Percentiles rank a stretch among this genome's conserved stretches.
These are phyloP conservation scores for sorghum (Sorghum bicolor) DNA, from an alignment of 176 grass and related monocot species.

Conservation along the genomic window DNA sequence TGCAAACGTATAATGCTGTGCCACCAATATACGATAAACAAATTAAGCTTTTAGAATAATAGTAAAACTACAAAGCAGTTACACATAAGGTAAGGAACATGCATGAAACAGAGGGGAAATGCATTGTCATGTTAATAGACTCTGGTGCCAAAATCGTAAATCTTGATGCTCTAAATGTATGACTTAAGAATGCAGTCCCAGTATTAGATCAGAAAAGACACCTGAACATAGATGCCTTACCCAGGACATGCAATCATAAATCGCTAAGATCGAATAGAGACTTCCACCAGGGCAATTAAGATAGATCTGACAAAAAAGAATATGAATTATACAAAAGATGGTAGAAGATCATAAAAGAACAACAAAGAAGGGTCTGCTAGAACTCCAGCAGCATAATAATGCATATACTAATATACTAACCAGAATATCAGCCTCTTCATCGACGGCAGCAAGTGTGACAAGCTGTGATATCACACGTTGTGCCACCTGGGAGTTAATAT, in stretches of 20 bases:
- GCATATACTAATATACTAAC: conserved; percentile 51
- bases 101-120: conserved; percentile 8
- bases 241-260: conserved; percentile 98
- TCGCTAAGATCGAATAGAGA: conserved; percentile 83
- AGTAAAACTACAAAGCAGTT: not conserved
- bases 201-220: not conserved
- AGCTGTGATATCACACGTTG: conserved; percentile 95
- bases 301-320: conserved; percentile 67
- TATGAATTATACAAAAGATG: conserved; percentile 18
- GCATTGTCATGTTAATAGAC: not conserved
- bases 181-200: not conserved
- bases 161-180: conserved; percentile 16
- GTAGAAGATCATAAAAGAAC: not conserved
- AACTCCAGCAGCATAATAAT: conserved; percentile 17
- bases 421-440: conserved; percentile 87
- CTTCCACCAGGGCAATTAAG: conserved; percentile 89
- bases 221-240: conserved; percentile 42
- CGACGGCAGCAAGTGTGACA: conserved; percentile 75
- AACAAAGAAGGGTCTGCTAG: not conserved
- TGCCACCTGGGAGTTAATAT: conserved; percentile 87
- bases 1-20: conserved; percentile 1
- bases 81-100: conserved; percentile 7
- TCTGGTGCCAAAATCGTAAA: conserved; percentile 21
- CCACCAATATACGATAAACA: not conserved
- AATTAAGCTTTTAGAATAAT: not conserved